A percentile compares a stretch with the other conserved stretches of the same genome.
Conservation (phyloP, 805 yeast genomes). For the Ogataea henricii region DNA sequence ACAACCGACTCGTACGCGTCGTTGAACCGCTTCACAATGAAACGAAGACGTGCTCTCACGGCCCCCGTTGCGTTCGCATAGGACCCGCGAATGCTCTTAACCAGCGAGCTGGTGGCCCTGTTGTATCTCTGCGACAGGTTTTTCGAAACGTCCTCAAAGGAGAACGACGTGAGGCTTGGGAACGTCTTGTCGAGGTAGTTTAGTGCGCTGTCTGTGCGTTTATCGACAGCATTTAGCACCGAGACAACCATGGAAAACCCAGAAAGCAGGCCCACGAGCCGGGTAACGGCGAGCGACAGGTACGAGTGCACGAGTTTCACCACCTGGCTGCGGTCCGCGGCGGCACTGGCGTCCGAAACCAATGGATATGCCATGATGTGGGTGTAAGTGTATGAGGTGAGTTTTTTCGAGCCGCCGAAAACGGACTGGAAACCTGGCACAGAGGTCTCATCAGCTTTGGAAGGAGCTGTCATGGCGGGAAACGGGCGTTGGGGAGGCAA, state of each 20-base stretch:
- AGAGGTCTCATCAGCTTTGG: slow-evolving; percentile 8
- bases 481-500: not conserved
- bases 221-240: slow-evolving; percentile 28
- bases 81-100: slow-evolving; percentile 16
- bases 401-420: slow-evolving; percentile 11
- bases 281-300: slow-evolving; percentile 13
- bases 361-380: slow-evolving; percentile 37
- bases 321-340: slow-evolving; percentile 19
- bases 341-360: slow-evolving; percentile 27
- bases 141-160: slow-evolving; percentile 20
- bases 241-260: slow-evolving; percentile 23
- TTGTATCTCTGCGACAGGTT: slow-evolving; percentile 12
- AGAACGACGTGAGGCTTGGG: slow-evolving; percentile 31
- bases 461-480: slow-evolving; percentile 9
- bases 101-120: slow-evolving; percentile 10
- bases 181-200: slow-evolving; percentile 31
- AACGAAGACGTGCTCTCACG: slow-evolving; percentile 23
- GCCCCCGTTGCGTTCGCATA: slow-evolving; percentile 12
- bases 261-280: slow-evolving; percentile 18
- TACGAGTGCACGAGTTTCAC: slow-evolving; percentile 22
- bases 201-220: slow-evolving; percentile 24
- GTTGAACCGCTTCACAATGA: slow-evolving; percentile 32
- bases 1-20: slow-evolving; percentile 33
- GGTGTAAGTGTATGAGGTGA: slow-evolving; percentile 19
- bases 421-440: slow-evolving; percentile 4